Percentiles rank a stretch among this genome's conserved stretches.
Conservation (phyloP, 164 flowering plant species). For the Stephania cephalantha region DNA sequence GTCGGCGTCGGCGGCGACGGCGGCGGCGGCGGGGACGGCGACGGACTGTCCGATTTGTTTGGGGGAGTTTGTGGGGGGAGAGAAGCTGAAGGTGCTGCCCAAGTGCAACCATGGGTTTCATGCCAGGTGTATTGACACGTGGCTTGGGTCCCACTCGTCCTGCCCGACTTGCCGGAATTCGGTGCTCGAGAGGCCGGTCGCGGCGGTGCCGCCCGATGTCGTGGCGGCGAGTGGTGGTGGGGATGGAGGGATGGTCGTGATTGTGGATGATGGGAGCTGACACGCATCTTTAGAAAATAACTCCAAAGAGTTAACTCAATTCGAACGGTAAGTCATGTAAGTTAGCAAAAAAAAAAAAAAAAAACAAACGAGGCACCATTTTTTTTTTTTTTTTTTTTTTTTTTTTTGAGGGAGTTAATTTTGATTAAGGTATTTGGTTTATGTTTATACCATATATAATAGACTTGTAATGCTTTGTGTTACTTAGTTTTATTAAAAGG, state of each 20-base stretch:
- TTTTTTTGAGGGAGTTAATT: background rate
- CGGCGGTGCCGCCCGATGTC: conserved; percentile 2
- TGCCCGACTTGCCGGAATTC: conserved; percentile 71
- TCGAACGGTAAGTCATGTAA: too few relatives aligned
- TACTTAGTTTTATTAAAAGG: background rate
- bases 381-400: background rate
- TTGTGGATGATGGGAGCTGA: conserved; percentile 23
- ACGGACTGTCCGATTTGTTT: conserved; percentile 76
- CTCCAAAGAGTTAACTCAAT: too few relatives aligned
- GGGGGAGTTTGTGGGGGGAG: conserved; percentile 62
- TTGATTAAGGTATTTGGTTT: background rate
- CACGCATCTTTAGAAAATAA: background rate
- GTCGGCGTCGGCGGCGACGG: conserved; percentile 5
- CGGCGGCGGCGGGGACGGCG: conserved; percentile 2
- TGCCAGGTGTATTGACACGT: conserved; percentile 59
- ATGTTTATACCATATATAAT: background rate
- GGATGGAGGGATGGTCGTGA: conserved; percentile 5
- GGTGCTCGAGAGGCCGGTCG: conserved; percentile 25
- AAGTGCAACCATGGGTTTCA: conserved; percentile 67
- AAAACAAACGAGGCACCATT: too few relatives aligned
- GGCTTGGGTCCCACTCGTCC: conserved; percentile 64
- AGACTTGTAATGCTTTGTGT: background rate
- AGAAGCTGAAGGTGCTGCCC: conserved; percentile 60
- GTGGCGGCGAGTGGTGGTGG: conserved; percentile 4
- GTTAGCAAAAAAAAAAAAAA: too few relatives aligned